A percentile compares a stretch with the other conserved stretches of the same genome.
Conservation (phyloP, 179 eudicot genomes). For the Nepenthes alata region DNA sequence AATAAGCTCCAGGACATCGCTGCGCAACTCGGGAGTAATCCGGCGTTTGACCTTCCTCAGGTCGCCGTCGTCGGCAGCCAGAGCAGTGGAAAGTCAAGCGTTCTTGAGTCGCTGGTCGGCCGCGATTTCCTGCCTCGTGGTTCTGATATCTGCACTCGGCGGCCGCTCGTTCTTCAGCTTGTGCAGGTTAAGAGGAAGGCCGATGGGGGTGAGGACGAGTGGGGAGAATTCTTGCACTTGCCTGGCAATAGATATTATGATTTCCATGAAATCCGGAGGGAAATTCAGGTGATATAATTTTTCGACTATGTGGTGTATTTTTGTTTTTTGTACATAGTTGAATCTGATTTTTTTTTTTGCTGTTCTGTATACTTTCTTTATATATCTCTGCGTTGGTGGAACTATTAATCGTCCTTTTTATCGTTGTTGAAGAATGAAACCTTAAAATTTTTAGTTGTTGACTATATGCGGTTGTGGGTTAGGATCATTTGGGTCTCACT, state of each 20-base stretch:
- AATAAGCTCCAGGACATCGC: constrained; percentile 76
- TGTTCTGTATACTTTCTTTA: no score
- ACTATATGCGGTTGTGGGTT: no score
- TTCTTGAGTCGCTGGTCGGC: constrained; percentile 69
- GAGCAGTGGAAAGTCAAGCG: constrained; percentile 77
- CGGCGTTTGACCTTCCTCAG: constrained; percentile 58
- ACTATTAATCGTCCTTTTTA: no score
- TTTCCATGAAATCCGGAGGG: constrained; percentile 63
- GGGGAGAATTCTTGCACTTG: constrained; percentile 81
- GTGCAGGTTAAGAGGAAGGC: constrained; percentile 39
- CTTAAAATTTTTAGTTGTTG: no score
- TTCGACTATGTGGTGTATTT: no score
- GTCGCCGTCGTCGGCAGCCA: constrained; percentile 80
- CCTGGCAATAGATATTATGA: constrained; percentile 51
- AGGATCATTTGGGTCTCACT: no score
- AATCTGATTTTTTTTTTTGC: no score
- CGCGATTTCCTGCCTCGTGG: constrained; percentile 77
- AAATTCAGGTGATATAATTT: constrained; percentile 45
- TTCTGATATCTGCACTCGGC: constrained; percentile 66
- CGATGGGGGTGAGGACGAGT: constrained; percentile 51
- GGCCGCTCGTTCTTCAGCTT: constrained; percentile 72
- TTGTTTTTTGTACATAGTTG: no score
- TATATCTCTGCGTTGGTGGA: no score
- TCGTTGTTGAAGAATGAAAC: no score
- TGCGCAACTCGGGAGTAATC: constrained; percentile 52